Evolutionary conservation across 2,329 filamentous ascomycete genomes (phyloP), one percentile per base, ranked within the genome.

Genomic region (Chaetothyriales sp.): DNA sequence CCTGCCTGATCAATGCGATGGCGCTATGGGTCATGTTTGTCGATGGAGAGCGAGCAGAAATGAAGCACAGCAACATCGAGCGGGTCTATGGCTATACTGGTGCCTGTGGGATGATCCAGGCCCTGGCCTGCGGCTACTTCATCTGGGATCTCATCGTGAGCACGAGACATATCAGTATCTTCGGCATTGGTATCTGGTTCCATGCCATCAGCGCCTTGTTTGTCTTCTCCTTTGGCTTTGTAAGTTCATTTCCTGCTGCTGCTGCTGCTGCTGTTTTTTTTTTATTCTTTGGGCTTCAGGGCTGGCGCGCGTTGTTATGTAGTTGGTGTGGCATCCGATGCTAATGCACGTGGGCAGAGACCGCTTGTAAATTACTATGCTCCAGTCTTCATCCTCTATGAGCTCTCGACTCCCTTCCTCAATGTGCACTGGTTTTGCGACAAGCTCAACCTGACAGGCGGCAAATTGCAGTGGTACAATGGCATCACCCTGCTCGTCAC

Each of bases 361-460:
- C 79, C 79, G 2, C 82, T 82, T 61, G 67, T 80, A 53, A 80
- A 81, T 64, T 82, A 73, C 69, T 83, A 81, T 64, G 76, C 72
- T 18, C 76, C 78, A 0, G 74, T 73, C 5, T 83, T 83, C 66
- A 78, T 83, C 59, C 77, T 83, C 58, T 83, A 82, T 67, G 79
- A 83, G 62, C 75, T 83, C 56, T 80, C 77, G 43, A 76, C 73
- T 54, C 79, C 79, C 7, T 81, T 82, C 64, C 71, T 82, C 55
- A 83, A 83, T 64, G 75, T 82, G 62, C 79, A 83, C 68, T 83
- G 79, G 79, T 82, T 83, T 69, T 77, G 78, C 61, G 79, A 83
- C 63, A 83, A 83, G 66, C 69, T 82, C 63, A 73, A 76, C 63
- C 74, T 81, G 66, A 83, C 79, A 3, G 79, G 79, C 49, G 75